Evolutionary conservation across 202 grass and related monocot genomes (phyloP), one percentile per base, ranked within the genome.

Genomic region (Zizania palustris): DNA sequence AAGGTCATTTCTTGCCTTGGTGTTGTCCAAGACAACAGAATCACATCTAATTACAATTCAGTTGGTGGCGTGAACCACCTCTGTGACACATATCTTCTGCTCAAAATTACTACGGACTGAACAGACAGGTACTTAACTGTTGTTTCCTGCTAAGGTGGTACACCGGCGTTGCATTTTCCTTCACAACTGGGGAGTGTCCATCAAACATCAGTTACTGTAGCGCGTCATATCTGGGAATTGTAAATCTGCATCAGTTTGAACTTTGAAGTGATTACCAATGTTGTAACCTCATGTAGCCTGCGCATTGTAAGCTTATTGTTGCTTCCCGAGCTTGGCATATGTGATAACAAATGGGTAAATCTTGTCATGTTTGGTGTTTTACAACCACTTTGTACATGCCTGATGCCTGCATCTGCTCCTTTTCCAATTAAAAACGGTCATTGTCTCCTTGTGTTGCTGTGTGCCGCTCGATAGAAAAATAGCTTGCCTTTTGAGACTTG

Each of bases 141-240:
- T 38, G 15, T 55, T 69, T 84, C 65, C 69, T 84, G 57, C 15
- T 75, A 72, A 48, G 71, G 39, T 13, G 71, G 40, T 56, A 36
- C 69, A 55, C 51, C n/a, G 51, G n/a, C 19, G 9, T 20, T 56
- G n/a, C 46, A 43, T 80, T 63, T 35, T 66, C 20, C 39, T 66
- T 50, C 0, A 50, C 11, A 15, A 56, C 41, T 21, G 13, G 14
- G 12, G 37, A 65, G 16, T 34, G 7, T 74, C 63, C 69, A 11
- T 50, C 44, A 69, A 13, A 65, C 69, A 11, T 60, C 44, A 69
- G 33, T 78, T 65, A 40, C 44, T 71, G 57, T 61, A 37, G 62
- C 22, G 76, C 76, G 34, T 63, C 46, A 11, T 71, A 48, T 70
- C 64, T 56, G 53, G 54, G 46, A 15, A 83, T 79, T 87, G 80